Percentiles rank a stretch among this genome's conserved stretches.
These are phyloP conservation scores for Gymnopus androsaceus DNA, from an alignment of 1,284 basidiomycete species.

Conservation along the genomic window DNA sequence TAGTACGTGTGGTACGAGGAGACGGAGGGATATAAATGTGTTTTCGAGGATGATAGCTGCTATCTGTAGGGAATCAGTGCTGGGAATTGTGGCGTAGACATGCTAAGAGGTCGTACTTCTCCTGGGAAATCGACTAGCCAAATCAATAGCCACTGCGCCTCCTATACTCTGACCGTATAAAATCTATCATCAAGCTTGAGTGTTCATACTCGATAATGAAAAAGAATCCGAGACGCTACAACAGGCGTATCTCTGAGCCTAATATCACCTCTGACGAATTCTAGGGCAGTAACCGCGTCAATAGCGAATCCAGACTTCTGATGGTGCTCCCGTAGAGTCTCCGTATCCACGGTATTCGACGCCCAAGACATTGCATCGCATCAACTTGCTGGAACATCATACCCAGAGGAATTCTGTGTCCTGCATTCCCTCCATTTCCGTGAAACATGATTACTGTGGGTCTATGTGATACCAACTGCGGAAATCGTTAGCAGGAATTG, in stretches of 20 bases:
- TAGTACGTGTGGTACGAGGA: slow-evolving; percentile 79
- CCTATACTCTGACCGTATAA: slow-evolving; percentile 95
- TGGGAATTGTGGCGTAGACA: slow-evolving; percentile 5
- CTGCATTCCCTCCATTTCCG: slow-evolving; percentile 83
- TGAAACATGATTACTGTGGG: slow-evolving; percentile 92
- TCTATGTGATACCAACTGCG: slow-evolving; percentile 64
- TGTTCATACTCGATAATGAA: slow-evolving; percentile 20
- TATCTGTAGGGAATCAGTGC: slow-evolving; percentile 45
- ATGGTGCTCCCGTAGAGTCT: slow-evolving; percentile 78
- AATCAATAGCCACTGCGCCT: slow-evolving; percentile 91
- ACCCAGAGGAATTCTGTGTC: slow-evolving; percentile 86
- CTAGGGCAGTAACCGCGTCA: slow-evolving; percentile 81
- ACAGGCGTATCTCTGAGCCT: slow-evolving; percentile 68
- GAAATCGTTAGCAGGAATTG: background rate
- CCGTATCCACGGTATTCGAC: slow-evolving; percentile 92
- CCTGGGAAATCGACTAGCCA: slow-evolving; percentile 80
- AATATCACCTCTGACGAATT: slow-evolving; percentile 75
- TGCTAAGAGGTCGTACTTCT: slow-evolving; percentile 44
- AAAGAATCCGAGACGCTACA: slow-evolving; percentile 40
- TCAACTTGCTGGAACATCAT: slow-evolving; percentile 80
- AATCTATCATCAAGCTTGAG: slow-evolving; percentile 44
- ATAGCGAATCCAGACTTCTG: slow-evolving; percentile 80
- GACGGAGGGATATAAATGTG: slow-evolving; percentile 83
- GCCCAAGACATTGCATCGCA: slow-evolving; percentile 90
- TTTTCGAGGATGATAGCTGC: slow-evolving; percentile 90